Base-by-base conservation (phyloP, 768 basidiomycete species). In the Rhizopogon vinicolor region DNA sequence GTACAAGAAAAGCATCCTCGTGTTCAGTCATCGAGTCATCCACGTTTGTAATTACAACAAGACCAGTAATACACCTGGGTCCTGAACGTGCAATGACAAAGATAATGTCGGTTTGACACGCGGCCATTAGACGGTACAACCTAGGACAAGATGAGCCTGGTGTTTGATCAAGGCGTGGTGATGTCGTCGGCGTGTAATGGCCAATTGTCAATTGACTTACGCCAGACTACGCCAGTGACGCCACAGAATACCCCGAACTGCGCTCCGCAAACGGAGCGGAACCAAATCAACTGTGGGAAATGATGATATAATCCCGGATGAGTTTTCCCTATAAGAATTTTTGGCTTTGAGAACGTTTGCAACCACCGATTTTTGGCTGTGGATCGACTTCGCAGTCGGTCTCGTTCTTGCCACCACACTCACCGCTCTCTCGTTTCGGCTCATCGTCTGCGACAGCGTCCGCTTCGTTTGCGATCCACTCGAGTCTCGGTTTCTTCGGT, bases 351-450 rank as follows among this genome's bases (percentile, higher is more conserved):
- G 62, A 60, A 59, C 65, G 58, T 33, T 35, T 58, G 10, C 62
- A 67, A 61, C 65, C 65, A 64, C 65, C 31, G 57, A 68, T 69
- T 64, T 66, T 48, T 65, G 69, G 69, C 70, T 71, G 68, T 72
- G 76, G 75, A 76, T 77, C 75, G 75, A 77, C 74, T 63, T 64
- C 65, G 64, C 69, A 72, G 75, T 75, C 74, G 75, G 74, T 76
- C 73, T 71, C 63, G 58, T 71, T 69, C 68, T 69, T 63, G 72
- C 67, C 67, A 68, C 44, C 59, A 61, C 59, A 63, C 63, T 60
- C 54, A 61, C 67, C 60, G 61, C 63, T 67, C 62, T 68, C 65
- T 62, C 62, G 60, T 56, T 51, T 62, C 64, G 60, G 53, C 66
- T 65, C 66, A 60, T 68, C 71, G 63, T 69, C 70, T 66, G 65